Conservation (phyloP, 2,329 filamentous ascomycete genomes). For the Fusarium sacchari region DNA sequence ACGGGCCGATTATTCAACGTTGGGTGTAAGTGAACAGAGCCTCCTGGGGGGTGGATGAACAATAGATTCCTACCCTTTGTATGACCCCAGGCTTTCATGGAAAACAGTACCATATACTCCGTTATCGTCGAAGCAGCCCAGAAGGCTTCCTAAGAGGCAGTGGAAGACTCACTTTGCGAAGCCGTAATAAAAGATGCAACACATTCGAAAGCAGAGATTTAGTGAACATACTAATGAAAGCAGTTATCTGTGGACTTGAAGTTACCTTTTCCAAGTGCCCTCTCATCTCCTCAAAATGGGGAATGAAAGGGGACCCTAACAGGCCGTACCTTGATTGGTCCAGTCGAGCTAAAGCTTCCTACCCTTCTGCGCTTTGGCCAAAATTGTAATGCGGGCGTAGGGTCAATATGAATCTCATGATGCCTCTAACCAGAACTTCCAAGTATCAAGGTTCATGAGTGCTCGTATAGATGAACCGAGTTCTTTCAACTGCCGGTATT, state of each 20-base stretch:
- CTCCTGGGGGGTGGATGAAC: not conserved
- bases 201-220: too few species aligned
- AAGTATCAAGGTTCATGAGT: not conserved
- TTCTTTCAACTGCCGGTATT: not conserved
- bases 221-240: not conserved
- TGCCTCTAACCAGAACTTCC: not conserved
- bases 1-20: not conserved
- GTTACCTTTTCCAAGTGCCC: accelerated
- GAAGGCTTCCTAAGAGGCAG: not conserved
- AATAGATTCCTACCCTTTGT: accelerated
- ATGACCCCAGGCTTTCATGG: not conserved
- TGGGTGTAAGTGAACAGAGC: not conserved
- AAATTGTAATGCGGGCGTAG: too few species aligned
- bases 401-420: not conserved
- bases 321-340: not conserved
- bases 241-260: not conserved
- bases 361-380: accelerated
- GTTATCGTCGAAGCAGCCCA: not conserved
- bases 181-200: not conserved
- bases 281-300: too few species aligned
- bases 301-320: not conserved
- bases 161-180: accelerated
- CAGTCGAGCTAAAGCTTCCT: not conserved
- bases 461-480: not conserved
- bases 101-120: not conserved